Conservation (phyloP, 768 basidiomycete genomes). For the Mycena indigotica region DNA sequence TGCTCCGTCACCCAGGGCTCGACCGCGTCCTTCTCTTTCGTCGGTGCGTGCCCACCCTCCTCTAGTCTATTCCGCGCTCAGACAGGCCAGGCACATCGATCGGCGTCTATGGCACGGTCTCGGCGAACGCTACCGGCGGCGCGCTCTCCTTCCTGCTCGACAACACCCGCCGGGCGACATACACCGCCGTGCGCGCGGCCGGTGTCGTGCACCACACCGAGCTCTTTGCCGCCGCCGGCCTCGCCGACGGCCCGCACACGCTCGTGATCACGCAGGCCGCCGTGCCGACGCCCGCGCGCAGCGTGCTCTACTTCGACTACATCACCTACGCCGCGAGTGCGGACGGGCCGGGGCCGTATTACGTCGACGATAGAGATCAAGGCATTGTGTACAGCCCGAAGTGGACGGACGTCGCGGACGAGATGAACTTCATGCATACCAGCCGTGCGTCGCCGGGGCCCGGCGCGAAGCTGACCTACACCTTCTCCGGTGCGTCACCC, state of each 20-base stretch:
- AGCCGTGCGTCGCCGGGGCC: background rate
- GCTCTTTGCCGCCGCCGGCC: background rate
- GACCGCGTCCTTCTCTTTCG: conserved; percentile 6
- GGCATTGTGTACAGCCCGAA: conserved; percentile 1
- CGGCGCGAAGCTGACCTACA: conserved; percentile 2
- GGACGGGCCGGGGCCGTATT: background rate
- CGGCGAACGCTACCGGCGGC: background rate
- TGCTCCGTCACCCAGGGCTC: background rate
- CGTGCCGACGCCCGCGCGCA: background rate
- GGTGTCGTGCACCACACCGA: conserved; percentile 2
- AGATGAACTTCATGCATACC: conserved; percentile 12
- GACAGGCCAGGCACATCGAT: conserved; percentile 5
- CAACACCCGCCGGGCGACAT: background rate
- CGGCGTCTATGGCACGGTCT: conserved; percentile 2
- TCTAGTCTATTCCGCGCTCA: background rate
- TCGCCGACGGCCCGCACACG: conserved; percentile 5
- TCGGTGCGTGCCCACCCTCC: background rate
- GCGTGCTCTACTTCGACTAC: conserved; percentile 13
- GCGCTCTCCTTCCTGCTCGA: conserved; percentile 6
- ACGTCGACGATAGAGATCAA: conserved; percentile 14
- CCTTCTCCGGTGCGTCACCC: conserved; percentile 9
- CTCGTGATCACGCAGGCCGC: conserved; percentile 11
- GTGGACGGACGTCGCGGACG: conserved; percentile 1
- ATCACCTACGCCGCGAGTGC: conserved; percentile 12
- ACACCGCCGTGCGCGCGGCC: background rate